A percentile compares a stretch with the other conserved stretches of the same genome.
Conservation (phyloP, 805 yeast genomes). For the Metschnikowia lachancei region DNA sequence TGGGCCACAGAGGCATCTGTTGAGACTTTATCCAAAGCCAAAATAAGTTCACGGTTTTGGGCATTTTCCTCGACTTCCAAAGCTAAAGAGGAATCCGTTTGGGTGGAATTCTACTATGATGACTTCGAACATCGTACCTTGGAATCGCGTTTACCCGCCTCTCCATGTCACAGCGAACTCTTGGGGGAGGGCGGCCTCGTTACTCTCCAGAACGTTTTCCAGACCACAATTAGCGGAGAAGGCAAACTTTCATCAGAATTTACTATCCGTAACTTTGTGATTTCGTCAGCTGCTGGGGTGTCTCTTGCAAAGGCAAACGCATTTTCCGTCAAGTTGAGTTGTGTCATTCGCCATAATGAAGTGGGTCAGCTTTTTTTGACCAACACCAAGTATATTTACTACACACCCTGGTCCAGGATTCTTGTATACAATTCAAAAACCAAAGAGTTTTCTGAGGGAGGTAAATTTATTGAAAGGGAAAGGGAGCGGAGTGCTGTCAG, state of each 20-base stretch:
- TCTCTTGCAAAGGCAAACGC: constrained; percentile 6
- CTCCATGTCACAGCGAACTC: constrained; percentile 19
- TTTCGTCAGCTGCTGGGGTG: constrained; percentile 4
- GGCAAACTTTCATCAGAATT: constrained; percentile 10
- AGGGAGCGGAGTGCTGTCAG: constrained; percentile 11
- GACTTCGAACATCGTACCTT: constrained; percentile 5
- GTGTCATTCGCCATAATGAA: constrained; percentile 16
- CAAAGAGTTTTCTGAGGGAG: constrained; percentile 4
- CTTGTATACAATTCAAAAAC: constrained; percentile 1
- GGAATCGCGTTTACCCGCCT: constrained; percentile 9
- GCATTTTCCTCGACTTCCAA: not conserved
- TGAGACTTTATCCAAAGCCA: not conserved
- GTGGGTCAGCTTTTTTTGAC: constrained; percentile 18
- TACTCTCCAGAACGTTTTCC: constrained; percentile 11
- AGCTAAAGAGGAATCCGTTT: not conserved
- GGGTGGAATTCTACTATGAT: constrained; percentile 13
- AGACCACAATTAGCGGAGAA: not conserved
- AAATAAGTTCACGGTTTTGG: not conserved
- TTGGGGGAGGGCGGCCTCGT: constrained; percentile 18
- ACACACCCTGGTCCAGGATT: constrained; percentile 16
- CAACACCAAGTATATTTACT: constrained; percentile 14
- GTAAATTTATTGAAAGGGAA: constrained; percentile 1
- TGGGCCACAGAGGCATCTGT: constrained; percentile 12
- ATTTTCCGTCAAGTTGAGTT: constrained; percentile 8
- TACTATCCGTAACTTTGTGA: constrained; percentile 1